Evolutionary conservation across 2,329 filamentous ascomycete species (phyloP).

Genomic region (Penicillium sp.): DNA sequence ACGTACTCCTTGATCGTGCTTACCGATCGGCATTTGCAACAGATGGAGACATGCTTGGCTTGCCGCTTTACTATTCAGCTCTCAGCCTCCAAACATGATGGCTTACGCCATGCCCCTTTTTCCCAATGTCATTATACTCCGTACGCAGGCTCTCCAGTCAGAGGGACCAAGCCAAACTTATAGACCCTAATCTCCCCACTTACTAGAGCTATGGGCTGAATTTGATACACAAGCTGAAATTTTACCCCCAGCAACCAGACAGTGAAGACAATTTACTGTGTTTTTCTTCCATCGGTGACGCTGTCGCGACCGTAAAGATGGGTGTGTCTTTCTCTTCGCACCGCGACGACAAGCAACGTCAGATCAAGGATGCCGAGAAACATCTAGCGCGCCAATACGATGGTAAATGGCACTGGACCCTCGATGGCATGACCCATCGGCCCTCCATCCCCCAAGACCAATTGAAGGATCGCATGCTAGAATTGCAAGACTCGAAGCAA

Average conservation of each 20-base stretch:
- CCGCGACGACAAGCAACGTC: neutral
- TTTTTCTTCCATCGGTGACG: neutral
- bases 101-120: neutral
- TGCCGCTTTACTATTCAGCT: neutral
- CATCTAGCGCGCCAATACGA: neutral
- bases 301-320: neutral
- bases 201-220: neutral
- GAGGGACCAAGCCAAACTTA: neutral
- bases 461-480: constrained; percentile 9
- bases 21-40: neutral
- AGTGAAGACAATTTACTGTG: too few species aligned
- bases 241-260: too few species aligned
- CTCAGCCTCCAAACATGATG: neutral
- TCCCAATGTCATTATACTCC: too few species aligned
- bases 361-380: neutral
- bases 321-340: neutral
- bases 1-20: neutral
- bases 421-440: neutral
- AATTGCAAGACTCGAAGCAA: constrained; percentile 6
- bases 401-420: neutral
- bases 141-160: neutral
- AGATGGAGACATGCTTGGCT: neutral
- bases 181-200: neutral
- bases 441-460: neutral
- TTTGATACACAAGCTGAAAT: neutral